These are phyloP conservation scores for Phytophthora vignae DNA, from an alignment of 352 stramenopile genomes.

Conservation along the genomic window DNA sequence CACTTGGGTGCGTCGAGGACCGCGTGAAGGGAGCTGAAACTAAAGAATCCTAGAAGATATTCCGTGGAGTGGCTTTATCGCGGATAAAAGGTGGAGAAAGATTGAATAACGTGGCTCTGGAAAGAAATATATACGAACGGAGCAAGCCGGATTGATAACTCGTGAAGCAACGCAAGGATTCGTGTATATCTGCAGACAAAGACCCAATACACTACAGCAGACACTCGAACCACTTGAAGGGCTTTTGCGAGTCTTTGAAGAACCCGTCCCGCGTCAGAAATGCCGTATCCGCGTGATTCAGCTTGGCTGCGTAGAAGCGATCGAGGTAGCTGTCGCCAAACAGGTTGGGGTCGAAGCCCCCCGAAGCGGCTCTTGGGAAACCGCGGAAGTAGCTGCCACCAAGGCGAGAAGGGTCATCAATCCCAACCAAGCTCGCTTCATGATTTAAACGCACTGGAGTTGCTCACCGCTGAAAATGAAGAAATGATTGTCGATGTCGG, in stretches of 20 bases:
- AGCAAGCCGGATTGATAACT: too few species aligned
- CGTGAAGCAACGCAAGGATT: too few species aligned
- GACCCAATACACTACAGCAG: constrained; percentile 2
- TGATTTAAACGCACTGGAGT: background rate
- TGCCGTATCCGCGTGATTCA: constrained; percentile 50
- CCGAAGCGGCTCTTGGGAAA: background rate
- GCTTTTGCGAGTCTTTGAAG: constrained; percentile 33
- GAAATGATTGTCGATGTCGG: background rate
- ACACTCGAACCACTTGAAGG: constrained; percentile 51
- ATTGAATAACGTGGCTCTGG: too few species aligned
- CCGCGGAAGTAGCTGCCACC: background rate
- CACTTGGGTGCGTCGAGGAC: constrained; percentile 54
- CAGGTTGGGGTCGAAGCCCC: constrained; percentile 22
- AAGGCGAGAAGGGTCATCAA: too few species aligned
- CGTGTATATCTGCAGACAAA: too few species aligned
- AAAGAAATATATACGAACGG: too few species aligned
- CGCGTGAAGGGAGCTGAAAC: background rate
- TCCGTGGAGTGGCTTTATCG: too few species aligned
- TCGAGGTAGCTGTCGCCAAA: constrained; percentile 36
- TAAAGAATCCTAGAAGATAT: background rate
- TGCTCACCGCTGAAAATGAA: too few species aligned
- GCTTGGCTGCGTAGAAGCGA: constrained; percentile 35
- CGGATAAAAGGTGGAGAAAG: too few species aligned
- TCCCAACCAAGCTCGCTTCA: background rate
- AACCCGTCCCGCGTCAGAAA: constrained; percentile 45